These are phyloP conservation scores for Flammula alnicola DNA, from an alignment of 1,284 basidiomycete genomes.

Conservation along the genomic window DNA sequence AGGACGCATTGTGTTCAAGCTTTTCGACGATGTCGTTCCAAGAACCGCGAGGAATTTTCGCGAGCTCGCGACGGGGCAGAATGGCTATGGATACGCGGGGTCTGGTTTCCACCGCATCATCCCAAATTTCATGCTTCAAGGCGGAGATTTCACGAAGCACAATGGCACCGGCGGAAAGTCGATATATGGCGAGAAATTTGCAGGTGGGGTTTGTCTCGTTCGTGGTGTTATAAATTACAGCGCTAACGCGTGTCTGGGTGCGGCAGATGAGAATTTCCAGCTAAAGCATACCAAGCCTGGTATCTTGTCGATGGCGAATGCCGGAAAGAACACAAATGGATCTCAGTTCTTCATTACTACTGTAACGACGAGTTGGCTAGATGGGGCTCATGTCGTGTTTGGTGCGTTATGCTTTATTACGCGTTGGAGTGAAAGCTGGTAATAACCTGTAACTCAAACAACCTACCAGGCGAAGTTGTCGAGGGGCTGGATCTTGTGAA, in stretches of 20 bases:
- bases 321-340: constrained; percentile 68
- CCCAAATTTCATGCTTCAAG: constrained; percentile 61
- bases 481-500: constrained; percentile 66
- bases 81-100: constrained; percentile 68
- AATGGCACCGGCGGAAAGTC: constrained; percentile 93
- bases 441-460: constrained; percentile 1
- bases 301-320: constrained; percentile 90
- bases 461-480: constrained; percentile 59
- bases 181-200: constrained; percentile 89
- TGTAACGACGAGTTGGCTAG: constrained; percentile 68
- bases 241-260: too few relatives aligned
- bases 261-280: constrained; percentile 85
- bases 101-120: constrained; percentile 86
- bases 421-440: not conserved
- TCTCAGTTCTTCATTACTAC: constrained; percentile 84
- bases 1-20: constrained; percentile 84
- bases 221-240: not conserved
- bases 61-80: constrained; percentile 82
- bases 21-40: constrained; percentile 77
- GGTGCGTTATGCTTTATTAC: constrained; percentile 49
- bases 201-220: constrained; percentile 45
- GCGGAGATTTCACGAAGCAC: constrained; percentile 71
- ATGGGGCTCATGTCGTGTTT: constrained; percentile 83
- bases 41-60: constrained; percentile 89
- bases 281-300: constrained; percentile 84